These are phyloP conservation scores for Periconia sp. DNA, from an alignment of 2,329 filamentous ascomycete species.

Conservation along the genomic window DNA sequence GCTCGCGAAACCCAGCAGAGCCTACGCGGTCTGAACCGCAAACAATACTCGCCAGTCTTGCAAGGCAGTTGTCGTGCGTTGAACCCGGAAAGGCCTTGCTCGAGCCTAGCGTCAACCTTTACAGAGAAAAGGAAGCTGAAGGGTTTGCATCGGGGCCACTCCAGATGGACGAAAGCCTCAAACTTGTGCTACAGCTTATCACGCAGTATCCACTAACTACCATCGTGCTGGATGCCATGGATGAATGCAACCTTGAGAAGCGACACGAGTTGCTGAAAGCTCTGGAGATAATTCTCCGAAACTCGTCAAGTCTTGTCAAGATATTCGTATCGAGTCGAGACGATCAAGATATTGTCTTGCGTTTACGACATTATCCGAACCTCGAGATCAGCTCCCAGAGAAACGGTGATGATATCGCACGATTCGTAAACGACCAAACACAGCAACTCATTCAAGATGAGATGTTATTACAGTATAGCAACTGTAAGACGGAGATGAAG, in stretches of 20 bases:
- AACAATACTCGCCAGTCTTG: slow-evolving; percentile 20
- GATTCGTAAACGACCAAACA: slow-evolving; percentile 22
- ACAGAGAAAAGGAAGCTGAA: slow-evolving; percentile 10
- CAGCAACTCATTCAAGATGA: slow-evolving; percentile 12
- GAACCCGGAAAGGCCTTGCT: slow-evolving; percentile 11
- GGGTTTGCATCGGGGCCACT: slow-evolving; percentile 17
- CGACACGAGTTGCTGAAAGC: slow-evolving; percentile 23
- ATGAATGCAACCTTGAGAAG: slow-evolving; percentile 31
- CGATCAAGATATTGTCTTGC: slow-evolving; percentile 20
- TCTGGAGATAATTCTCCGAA: slow-evolving; percentile 26
- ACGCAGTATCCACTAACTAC: slow-evolving; percentile 18
- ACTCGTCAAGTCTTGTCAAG: slow-evolving; percentile 32
- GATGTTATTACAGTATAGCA: slow-evolving; percentile 13
- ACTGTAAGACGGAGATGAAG: slow-evolving; percentile 14
- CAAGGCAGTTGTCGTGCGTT: slow-evolving; percentile 13
- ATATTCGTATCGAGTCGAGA: slow-evolving; percentile 41
- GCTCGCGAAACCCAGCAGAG: slow-evolving; percentile 18
- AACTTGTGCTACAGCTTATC: slow-evolving; percentile 23
- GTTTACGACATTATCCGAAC: slow-evolving; percentile 24
- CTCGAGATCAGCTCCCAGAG: slow-evolving; percentile 22
- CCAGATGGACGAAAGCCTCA: slow-evolving; percentile 9
- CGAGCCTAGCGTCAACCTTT: slow-evolving; percentile 13
- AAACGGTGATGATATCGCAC: slow-evolving; percentile 30
- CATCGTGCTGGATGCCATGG: slow-evolving; percentile 41
- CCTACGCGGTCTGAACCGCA: slow-evolving; percentile 13